Conservation (phyloP, 176 grass and related monocot species). For the Carex myosuroides region DNA sequence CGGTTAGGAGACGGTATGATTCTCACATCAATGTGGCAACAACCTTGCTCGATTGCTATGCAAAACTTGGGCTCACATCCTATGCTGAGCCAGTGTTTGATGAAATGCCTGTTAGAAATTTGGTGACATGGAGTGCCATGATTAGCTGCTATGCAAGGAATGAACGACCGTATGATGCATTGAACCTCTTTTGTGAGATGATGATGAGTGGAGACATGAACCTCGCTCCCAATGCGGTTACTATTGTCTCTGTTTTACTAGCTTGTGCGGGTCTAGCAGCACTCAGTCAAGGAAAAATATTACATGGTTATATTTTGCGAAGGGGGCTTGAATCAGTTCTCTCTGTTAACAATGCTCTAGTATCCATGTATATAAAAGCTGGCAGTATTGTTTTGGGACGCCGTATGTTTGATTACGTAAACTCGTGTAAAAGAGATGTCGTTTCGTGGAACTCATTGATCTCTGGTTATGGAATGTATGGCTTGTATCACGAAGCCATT, state of each 20-base stretch:
- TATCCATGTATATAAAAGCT: conserved; percentile 41
- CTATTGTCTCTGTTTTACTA: conserved; percentile 32
- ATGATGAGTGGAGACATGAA: conserved; percentile 30
- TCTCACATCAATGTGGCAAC: conserved; percentile 55
- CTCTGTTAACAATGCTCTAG: conserved; percentile 33
- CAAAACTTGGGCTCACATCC: conserved; percentile 47
- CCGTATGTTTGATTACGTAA: conserved; percentile 24
- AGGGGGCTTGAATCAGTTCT: conserved; percentile 21
- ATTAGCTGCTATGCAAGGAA: conserved; percentile 75
- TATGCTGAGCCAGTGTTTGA: conserved; percentile 47
- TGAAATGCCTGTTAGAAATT: conserved; percentile 48
- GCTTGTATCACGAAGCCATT: conserved; percentile 27
- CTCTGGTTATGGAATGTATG: conserved; percentile 32
- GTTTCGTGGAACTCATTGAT: conserved; percentile 46
- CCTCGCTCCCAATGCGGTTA: conserved; percentile 27
- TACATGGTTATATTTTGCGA: conserved; percentile 39
- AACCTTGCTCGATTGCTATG: conserved; percentile 76
- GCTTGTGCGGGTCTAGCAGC: conserved; percentile 34
- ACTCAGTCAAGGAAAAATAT: conserved; percentile 36
- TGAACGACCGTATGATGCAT: conserved; percentile 37
- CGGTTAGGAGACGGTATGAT: conserved; percentile 24
- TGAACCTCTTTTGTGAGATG: conserved; percentile 70
- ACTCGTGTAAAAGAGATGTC: conserved; percentile 23
- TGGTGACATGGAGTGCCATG: conserved; percentile 95
- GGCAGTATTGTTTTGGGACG: conserved; percentile 18